Evolutionary conservation across 768 basidiomycete species (phyloP), one percentile per base, ranked within the genome.

Genomic region (Podaxis sp.): DNA sequence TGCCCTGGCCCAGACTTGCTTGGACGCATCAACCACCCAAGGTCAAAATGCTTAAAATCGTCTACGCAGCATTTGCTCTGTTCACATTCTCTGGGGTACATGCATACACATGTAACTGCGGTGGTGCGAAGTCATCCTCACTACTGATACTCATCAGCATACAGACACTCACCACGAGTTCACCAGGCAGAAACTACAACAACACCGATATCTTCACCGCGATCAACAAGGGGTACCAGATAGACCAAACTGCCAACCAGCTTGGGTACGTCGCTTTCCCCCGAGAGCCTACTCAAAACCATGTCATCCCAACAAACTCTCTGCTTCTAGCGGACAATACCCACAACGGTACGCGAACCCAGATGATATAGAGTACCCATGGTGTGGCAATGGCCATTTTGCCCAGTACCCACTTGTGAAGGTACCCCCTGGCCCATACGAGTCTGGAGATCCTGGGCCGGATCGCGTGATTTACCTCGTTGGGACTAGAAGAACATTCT

Each of bases 401-500:
- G 61, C 53, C 1, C 53, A 62, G 26, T 62, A 62, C 12, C 61
- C 52, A 4, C 53, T 62, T 6, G 17, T 55, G 0, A 19, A 19
- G 1, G 53, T 55, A 19, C 61, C 61, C 22, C 61, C 53, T 26
- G 60, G 60, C 7, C 60, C 60, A 19, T 61, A 46, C 11, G 42
- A 61, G 7, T 22, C 42, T 5, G 30, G 36, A 13, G 52, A 55
- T 42, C 53, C 61, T 2, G 53, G 61, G 2, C 19, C 30, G 3
- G 53, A 62, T 49, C 28, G 61, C 3, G 61, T 48, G 33, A 55
- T 62, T 8, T 62, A 62, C 42, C 42, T 62, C 11, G 53, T 55
- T 19, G 61, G 61, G 2, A 46, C 26, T 12, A 48, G 42, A 4
- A 54, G 33, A 15, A 62, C 36, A 30, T 62, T 62, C n/a, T 62